These are phyloP conservation scores for Aspergillus fructus DNA, from an alignment of 2,329 filamentous ascomycete species.

Conservation along the genomic window DNA sequence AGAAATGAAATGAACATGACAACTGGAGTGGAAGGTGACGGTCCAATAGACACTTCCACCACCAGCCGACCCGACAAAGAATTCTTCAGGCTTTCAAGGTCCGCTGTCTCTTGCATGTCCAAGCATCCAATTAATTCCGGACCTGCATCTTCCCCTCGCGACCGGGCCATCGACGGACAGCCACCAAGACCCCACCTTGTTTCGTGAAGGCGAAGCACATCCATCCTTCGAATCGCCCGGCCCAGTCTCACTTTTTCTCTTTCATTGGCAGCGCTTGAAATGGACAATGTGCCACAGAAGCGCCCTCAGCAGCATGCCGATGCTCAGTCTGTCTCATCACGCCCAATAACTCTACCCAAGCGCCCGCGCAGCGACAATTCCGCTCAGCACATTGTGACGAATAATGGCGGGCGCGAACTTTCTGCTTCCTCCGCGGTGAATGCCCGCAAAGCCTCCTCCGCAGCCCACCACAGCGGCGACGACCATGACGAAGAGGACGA, in stretches of 20 bases:
- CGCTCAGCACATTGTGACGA: neutral
- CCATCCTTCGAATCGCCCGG: neutral
- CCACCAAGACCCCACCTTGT: constrained; percentile 2
- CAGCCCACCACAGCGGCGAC: constrained; percentile 2
- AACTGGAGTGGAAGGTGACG: neutral
- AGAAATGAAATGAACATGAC: neutral
- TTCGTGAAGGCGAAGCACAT: constrained; percentile 7
- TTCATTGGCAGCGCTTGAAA: constrained; percentile 17
- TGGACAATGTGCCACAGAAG: constrained; percentile 17
- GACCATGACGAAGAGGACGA: constrained; percentile 18
- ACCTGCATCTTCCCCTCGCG: constrained; percentile 4
- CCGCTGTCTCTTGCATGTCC: neutral
- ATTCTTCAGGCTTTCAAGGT: neutral
- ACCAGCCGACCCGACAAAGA: neutral
- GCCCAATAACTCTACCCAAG: constrained; percentile 8
- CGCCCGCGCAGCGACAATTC: constrained; percentile 4
- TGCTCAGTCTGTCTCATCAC: constrained; percentile 1
- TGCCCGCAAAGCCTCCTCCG: neutral
- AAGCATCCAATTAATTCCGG: constrained; percentile 5
- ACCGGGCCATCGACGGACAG: neutral
- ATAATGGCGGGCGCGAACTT: constrained; percentile 5
- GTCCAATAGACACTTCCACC: neutral
- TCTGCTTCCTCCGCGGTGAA: constrained; percentile 5
- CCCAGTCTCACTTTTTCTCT: neutral
- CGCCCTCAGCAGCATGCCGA: constrained; percentile 15